phyloP scores from a whole-genome alignment of 2,329 filamentous ascomycete genomes.

The Alternaria dauci region DNA sequence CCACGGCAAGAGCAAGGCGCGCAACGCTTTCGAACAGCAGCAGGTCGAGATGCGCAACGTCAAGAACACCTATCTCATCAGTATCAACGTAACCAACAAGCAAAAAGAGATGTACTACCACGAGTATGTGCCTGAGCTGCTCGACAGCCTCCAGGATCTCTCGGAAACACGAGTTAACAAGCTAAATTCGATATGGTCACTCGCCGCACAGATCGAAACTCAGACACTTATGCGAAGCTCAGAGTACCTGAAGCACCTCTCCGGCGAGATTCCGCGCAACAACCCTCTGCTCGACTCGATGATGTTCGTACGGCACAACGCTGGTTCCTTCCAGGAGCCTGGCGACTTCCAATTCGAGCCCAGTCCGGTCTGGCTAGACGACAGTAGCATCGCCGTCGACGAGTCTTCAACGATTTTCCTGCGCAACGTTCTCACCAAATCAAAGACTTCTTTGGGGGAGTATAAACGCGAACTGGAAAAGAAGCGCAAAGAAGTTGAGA shows the following conservation, averaged over 20 bases:
- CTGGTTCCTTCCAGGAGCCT: slow-evolving; percentile 82
- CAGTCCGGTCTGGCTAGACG: slow-evolving; percentile 96
- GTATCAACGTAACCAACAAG: slow-evolving; percentile 96
- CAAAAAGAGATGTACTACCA: slow-evolving; percentile 98
- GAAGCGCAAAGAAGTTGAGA: slow-evolving; percentile 85
- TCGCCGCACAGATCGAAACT: slow-evolving; percentile 81
- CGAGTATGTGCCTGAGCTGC: slow-evolving; percentile 91
- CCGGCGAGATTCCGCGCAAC: slow-evolving; percentile 85
- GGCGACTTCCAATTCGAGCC: slow-evolving; percentile 87
- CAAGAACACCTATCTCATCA: slow-evolving; percentile 97
- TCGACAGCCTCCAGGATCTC: slow-evolving; percentile 90
- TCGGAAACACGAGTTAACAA: slow-evolving; percentile 87
- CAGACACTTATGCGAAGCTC: slow-evolving; percentile 78
- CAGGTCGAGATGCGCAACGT: slow-evolving; percentile 94
- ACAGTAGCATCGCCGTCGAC: slow-evolving; percentile 84
- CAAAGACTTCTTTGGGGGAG: slow-evolving; percentile 82
- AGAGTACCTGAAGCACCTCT: slow-evolving; percentile 74
- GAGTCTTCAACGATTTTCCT: slow-evolving; percentile 88
- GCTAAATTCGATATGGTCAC: slow-evolving; percentile 84
- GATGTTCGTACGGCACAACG: slow-evolving; percentile 97
- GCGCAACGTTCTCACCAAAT: slow-evolving; percentile 90
- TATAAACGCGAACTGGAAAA: slow-evolving; percentile 84
- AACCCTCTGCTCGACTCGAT: slow-evolving; percentile 89
- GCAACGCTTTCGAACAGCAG: slow-evolving; percentile 91
- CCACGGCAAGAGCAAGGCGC: slow-evolving; percentile 82